Conservation (phyloP, 768 basidiomycete genomes). For the Pholiota molesta region DNA sequence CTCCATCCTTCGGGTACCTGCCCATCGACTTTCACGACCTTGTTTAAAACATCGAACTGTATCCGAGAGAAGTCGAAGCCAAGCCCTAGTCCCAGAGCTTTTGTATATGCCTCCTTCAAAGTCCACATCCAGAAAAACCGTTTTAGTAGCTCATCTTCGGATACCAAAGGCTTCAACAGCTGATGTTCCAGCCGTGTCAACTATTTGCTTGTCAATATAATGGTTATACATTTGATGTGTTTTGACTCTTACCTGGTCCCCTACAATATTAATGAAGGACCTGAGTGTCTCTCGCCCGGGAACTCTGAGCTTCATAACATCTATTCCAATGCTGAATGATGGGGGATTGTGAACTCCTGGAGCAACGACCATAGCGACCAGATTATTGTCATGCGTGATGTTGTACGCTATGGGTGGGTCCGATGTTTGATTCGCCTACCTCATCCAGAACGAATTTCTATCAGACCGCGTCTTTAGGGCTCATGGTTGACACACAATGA, state of each 20-base stretch:
- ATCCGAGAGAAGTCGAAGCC: slow-evolving; percentile 82
- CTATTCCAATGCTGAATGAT: slow-evolving; percentile 71
- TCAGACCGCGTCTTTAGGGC: not conserved
- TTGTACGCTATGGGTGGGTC: slow-evolving; percentile 75
- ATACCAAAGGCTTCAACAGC: slow-evolving; percentile 40
- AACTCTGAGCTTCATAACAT: slow-evolving; percentile 77
- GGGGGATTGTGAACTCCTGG: slow-evolving; percentile 44
- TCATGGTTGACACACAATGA: slow-evolving; percentile 52
- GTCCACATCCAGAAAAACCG: slow-evolving; percentile 88
- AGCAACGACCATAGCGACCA: slow-evolving; percentile 71
- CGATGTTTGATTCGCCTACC: slow-evolving; percentile 46
- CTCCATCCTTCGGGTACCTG: slow-evolving; percentile 61
- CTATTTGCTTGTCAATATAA: slow-evolving; percentile 25
- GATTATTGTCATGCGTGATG: slow-evolving; percentile 76
- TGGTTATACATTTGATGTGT: not conserved
- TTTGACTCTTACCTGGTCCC: slow-evolving; percentile 56
- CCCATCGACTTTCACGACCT: slow-evolving; percentile 63
- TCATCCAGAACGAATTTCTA: not conserved
- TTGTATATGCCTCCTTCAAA: slow-evolving; percentile 90
- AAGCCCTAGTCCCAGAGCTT: slow-evolving; percentile 81
- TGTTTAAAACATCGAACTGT: slow-evolving; percentile 61
- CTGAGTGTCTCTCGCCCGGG: slow-evolving; percentile 59
- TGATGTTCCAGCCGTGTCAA: slow-evolving; percentile 46
- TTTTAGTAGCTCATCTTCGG: slow-evolving; percentile 54
- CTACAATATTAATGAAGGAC: slow-evolving; percentile 65